phyloP scores from a whole-genome alignment of 2,329 filamentous ascomycete genomes.

The Colletotrichum tofieldiae region DNA sequence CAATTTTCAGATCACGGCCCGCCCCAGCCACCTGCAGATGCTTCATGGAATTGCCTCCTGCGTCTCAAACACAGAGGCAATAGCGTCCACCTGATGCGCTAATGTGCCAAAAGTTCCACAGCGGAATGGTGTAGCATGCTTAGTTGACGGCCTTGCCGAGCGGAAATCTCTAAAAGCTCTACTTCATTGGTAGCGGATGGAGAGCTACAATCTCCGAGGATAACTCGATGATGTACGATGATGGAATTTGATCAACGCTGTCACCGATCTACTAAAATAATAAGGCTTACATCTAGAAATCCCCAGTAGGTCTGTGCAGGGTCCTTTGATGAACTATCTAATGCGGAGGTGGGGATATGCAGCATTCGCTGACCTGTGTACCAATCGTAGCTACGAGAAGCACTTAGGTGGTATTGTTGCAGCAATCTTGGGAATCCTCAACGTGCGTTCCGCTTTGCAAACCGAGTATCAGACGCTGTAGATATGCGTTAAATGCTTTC shows the following conservation, averaged over 20 bases:
- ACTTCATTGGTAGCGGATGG: neutral
- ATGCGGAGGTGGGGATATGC: too few species aligned
- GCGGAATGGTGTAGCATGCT: neutral
- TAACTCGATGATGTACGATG: too few species aligned
- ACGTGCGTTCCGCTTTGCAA: neutral
- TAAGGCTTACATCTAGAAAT: too few species aligned
- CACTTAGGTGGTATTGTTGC: neutral
- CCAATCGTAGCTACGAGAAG: too few species aligned
- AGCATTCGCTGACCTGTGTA: neutral
- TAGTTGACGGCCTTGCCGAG: neutral
- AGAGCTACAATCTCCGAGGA: neutral
- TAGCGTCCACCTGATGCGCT: too few species aligned
- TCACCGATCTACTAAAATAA: neutral
- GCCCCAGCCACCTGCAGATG: neutral
- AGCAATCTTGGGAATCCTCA: neutral
- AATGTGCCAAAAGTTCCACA: too few species aligned
- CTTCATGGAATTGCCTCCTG: too few species aligned
- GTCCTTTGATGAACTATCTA: too few species aligned
- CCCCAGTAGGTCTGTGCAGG: neutral
- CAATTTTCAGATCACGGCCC: neutral
- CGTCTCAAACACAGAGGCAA: neutral
- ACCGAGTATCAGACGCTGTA: too few species aligned
- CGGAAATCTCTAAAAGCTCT: neutral
- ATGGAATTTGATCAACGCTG: neutral
- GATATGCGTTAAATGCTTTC: neutral